phyloP scores from a whole-genome alignment of 169 alveolate genomes.

The Cystoisospora suis region DNA sequence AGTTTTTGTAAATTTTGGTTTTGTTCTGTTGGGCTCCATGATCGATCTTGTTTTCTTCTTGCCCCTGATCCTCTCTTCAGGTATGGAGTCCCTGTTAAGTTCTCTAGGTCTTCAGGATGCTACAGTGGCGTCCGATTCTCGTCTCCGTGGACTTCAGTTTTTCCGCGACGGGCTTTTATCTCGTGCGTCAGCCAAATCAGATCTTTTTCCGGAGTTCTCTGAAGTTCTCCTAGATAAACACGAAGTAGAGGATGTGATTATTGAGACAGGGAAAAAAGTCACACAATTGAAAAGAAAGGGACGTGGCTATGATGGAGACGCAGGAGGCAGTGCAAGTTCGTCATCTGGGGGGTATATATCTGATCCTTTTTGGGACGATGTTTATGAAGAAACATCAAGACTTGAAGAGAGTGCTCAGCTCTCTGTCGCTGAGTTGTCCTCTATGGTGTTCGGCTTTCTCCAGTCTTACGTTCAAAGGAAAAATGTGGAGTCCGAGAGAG shows the following conservation, averaged over 20 bases:
- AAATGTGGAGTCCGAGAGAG: no score
- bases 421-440: slow-evolving; percentile 59
- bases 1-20: no score
- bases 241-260: not conserved
- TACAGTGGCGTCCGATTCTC: slow-evolving; percentile 33
- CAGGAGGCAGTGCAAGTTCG: no score
- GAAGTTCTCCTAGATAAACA: not conserved
- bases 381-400: slow-evolving; percentile 38
- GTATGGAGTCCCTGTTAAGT: slow-evolving; percentile 57
- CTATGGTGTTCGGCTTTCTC: slow-evolving; percentile 63
- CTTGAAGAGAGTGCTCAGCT: slow-evolving; percentile 29
- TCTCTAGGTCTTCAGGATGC: slow-evolving; percentile 58
- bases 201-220: not conserved
- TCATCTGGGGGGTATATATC: no score
- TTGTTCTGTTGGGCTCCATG: no score
- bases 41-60: no score
- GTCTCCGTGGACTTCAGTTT: slow-evolving; percentile 50
- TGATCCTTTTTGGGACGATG: slow-evolving; percentile 56
- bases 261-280: slow-evolving; percentile 15
- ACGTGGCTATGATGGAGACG: no score
- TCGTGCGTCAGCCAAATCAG: not conserved
- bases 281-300: no score
- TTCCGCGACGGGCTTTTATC: slow-evolving; percentile 35
- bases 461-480: slow-evolving; percentile 25
- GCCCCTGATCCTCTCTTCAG: no score